Conservation (phyloP, 176 grass and related monocot genomes). For the Paspalum vaginatum region DNA sequence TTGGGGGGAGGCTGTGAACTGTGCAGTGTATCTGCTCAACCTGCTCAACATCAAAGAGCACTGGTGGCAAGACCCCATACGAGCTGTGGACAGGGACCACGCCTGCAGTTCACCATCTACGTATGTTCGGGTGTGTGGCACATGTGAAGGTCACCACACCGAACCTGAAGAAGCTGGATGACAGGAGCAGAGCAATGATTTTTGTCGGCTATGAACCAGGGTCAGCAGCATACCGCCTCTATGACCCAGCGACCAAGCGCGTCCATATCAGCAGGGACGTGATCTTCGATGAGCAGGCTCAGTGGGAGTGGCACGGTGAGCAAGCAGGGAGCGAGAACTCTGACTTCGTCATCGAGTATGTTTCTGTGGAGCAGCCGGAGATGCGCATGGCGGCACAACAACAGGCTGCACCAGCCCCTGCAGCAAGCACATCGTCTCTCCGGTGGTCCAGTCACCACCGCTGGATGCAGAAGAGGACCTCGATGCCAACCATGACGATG, state of each 20-base stretch:
- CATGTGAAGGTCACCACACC: background rate
- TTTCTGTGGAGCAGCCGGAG: background rate
- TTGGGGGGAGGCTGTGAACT: background rate
- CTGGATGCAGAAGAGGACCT: accelerated
- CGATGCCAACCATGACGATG: background rate
- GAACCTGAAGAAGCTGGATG: background rate
- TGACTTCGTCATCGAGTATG: background rate
- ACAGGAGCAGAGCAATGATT: background rate
- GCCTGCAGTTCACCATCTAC: accelerated
- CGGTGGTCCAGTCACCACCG: background rate
- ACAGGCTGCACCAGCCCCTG: no score
- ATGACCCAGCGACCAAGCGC: background rate
- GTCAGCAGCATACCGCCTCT: background rate
- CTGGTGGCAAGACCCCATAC: background rate
- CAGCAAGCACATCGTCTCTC: background rate
- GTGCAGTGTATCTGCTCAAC: background rate
- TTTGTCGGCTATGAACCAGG: background rate
- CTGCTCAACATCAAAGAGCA: background rate
- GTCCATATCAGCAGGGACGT: background rate
- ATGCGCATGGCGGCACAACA: background rate
- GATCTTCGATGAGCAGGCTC: background rate
- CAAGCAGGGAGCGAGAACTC: background rate
- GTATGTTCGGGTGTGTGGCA: background rate
- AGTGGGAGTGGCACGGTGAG: background rate
- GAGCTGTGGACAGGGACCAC: background rate